Percentiles rank a stretch among this genome's conserved stretches.
These are phyloP conservation scores for Spinacia oleracea DNA, from an alignment of 179 eudicot species.

Conservation along the genomic window DNA sequence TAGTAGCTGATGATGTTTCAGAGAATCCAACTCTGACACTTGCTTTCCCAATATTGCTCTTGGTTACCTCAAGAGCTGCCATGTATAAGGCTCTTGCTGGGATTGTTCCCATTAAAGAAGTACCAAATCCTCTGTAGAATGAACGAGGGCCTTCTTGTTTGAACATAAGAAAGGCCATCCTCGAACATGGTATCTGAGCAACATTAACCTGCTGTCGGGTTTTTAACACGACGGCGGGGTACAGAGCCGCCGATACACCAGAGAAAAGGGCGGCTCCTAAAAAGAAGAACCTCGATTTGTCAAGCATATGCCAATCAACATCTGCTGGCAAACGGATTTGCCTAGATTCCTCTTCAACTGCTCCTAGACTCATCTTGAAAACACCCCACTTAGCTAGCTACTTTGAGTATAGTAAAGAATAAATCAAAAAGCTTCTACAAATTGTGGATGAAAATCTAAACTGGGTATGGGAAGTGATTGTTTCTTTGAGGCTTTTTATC, in stretches of 20 bases:
- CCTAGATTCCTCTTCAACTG: conserved; percentile 36
- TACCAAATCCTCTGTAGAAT: conserved; percentile 66
- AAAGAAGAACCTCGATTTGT: conserved; percentile 72
- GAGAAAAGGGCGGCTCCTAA: conserved; percentile 81
- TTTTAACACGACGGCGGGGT: conserved; percentile 74
- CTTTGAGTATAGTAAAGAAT: neutral
- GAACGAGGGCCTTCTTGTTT: conserved; percentile 59
- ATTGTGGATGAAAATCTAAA: neutral
- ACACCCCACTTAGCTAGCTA: neutral
- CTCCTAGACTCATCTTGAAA: conserved; percentile 33
- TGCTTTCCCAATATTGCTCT: conserved; percentile 52
- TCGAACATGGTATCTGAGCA: conserved; percentile 35
- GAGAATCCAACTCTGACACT: conserved; percentile 48
- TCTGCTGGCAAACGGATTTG: conserved; percentile 72
- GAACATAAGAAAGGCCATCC: conserved; percentile 47
- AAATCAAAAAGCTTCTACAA: neutral
- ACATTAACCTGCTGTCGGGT: conserved; percentile 65
- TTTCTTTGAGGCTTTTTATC: conserved; percentile 24
- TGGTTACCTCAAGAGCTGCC: conserved; percentile 73
- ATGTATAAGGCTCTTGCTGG: conserved; percentile 79
- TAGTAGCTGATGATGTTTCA: conserved; percentile 51
- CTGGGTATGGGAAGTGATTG: neutral
- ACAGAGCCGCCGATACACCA: conserved; percentile 62
- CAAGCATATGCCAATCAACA: conserved; percentile 86
- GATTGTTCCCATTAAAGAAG: conserved; percentile 68